Evolutionary conservation across 2,329 filamentous ascomycete species (phyloP), one percentile per base, ranked within the genome.

Genomic region (Colletotrichum spinosum): DNA sequence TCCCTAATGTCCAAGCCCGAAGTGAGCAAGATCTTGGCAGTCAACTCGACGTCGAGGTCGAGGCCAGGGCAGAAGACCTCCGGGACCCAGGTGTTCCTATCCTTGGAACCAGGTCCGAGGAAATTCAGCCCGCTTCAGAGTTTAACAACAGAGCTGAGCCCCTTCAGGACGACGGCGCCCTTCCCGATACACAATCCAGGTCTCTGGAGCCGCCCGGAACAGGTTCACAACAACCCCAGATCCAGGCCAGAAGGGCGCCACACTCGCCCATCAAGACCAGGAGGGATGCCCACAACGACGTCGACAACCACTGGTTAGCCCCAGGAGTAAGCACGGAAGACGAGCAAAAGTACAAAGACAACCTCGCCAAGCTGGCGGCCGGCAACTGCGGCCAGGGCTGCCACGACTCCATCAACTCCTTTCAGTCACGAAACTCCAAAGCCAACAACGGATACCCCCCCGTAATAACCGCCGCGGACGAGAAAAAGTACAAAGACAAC

Each of bases 401-500:
- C 15, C 15, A 50, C 10, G 10, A 17, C n/a, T 46, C 44, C 8
- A 15, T 46, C 10, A 17, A 46, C 44, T 46, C 44, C 8, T 17
- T 17, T 15, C 44, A 17, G n/a, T 46, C 44, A 3, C 44, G 44
- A 11, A 17, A 8, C 2, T 46, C 44, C 44, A 46, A 9, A 9
- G 44, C 44, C 10, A 17, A n/a, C 17, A 9, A 25, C 8, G 44
- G n/a, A 8, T 46, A 17, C 11, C 25, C 39, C 25, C 15, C 34
- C 11, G 8, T 34, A 9, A 13, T n/a, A 4, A 8, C 35, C 2
- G 37, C 15, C 6, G 25, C 25, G 4, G 52, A 59, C 38, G 33
- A 55, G 10, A 17, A 38, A 37, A 61, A 56, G 33, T 44, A 56
- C 25, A 15, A n/a, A 42, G 52, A 56, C 38, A 56, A 61, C 15